phyloP scores from a whole-genome alignment of 2,329 filamentous ascomycete species.

The Scopulariopsis brevicaulis region DNA sequence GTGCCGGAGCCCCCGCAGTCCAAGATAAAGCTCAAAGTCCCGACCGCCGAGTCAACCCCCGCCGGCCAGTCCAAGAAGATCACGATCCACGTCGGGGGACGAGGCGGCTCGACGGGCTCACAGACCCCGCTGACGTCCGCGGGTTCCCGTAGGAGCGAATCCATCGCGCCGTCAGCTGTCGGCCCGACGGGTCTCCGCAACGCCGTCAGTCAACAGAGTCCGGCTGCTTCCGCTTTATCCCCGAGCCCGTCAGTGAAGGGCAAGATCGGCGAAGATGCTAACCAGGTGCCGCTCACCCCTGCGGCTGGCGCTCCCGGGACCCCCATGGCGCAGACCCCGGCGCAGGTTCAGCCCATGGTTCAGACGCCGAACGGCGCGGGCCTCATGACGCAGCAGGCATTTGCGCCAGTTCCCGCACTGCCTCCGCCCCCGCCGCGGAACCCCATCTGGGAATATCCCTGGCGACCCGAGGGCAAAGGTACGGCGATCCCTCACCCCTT shows the following conservation, averaged over 20 bases:
- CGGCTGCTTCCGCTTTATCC: conserved; percentile 27
- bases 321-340: conserved; percentile 10
- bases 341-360: background rate
- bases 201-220: conserved; percentile 21
- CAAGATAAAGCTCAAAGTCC: conserved; percentile 72
- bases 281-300: conserved; percentile 15
- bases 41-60: conserved; percentile 31
- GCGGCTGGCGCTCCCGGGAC: conserved; percentile 12
- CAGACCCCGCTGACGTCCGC: conserved; percentile 5
- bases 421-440: conserved; percentile 21
- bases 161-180: background rate
- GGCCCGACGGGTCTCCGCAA: background rate
- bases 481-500: background rate
- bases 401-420: conserved; percentile 7
- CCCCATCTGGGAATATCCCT: conserved; percentile 16
- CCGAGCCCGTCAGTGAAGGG: conserved; percentile 28
- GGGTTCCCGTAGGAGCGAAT: conserved; percentile 14
- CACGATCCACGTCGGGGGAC: conserved; percentile 58
- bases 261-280: conserved; percentile 20
- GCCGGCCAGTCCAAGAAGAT: conserved; percentile 44
- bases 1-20: conserved; percentile 63
- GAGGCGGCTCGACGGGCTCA: conserved; percentile 33
- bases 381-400: background rate
- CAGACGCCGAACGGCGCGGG: background rate
- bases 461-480: conserved; percentile 2